phyloP scores from a whole-genome alignment of 2,329 filamentous ascomycete species.

The Ascochyta lentis region DNA sequence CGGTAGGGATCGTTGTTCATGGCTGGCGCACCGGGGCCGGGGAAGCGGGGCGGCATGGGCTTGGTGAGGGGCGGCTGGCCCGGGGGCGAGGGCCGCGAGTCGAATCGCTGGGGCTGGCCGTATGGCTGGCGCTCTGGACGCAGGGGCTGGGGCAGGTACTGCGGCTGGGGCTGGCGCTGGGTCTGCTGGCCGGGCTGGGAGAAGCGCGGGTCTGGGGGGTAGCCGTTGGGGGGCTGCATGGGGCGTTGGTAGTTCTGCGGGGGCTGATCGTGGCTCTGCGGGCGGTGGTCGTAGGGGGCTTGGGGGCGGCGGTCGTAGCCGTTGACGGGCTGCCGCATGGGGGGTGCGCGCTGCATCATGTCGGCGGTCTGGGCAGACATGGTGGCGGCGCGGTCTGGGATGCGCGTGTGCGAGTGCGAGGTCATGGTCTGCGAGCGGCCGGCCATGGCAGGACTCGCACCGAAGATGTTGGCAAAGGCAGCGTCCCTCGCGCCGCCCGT shows the following conservation, averaged over 20 bases:
- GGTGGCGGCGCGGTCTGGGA: constrained; percentile 77
- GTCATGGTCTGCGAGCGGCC: constrained; percentile 97
- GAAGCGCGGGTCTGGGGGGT: constrained; percentile 45
- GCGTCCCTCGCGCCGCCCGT: constrained; percentile 78
- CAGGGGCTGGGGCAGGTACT: constrained; percentile 66
- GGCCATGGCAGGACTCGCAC: constrained; percentile 73
- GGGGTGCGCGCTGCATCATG: constrained; percentile 69
- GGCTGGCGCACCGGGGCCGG: constrained; percentile 65
- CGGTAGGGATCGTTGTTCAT: constrained; percentile 85
- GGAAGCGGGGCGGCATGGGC: constrained; percentile 63
- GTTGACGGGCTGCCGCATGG: constrained; percentile 60
- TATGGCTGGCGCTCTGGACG: constrained; percentile 73
- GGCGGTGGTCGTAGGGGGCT: constrained; percentile 38
- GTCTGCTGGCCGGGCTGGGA: constrained; percentile 44
- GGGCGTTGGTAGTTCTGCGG: constrained; percentile 39
- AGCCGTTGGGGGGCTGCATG: constrained; percentile 46
- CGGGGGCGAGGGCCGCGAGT: constrained; percentile 62
- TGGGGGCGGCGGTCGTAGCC: constrained; percentile 49
- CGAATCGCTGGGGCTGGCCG: constrained; percentile 73
- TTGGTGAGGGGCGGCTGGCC: constrained; percentile 61
- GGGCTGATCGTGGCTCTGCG: constrained; percentile 35
- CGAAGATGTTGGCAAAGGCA: constrained; percentile 96
- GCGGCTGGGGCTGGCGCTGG: constrained; percentile 57
- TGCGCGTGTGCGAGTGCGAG: constrained; percentile 70
- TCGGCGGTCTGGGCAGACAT: constrained; percentile 56